A percentile compares a stretch with the other conserved stretches of the same genome.
These are phyloP conservation scores for Fomitopsis pinicola DNA, from an alignment of 1,284 basidiomycete species.

Conservation along the genomic window DNA sequence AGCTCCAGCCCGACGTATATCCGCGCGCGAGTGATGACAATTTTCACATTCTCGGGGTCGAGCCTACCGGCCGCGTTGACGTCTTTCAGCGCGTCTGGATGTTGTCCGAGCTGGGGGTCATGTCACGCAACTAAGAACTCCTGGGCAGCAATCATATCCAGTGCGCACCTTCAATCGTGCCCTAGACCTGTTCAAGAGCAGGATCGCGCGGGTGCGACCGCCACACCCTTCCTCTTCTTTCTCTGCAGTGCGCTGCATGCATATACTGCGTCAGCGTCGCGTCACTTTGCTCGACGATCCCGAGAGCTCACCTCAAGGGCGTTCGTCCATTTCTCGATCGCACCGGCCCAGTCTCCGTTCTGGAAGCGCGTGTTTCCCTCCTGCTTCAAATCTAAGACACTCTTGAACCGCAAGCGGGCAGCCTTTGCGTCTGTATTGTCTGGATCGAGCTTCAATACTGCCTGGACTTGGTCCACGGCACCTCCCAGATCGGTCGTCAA, in stretches of 20 bases:
- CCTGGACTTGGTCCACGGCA: background rate
- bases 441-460: slow-evolving; percentile 13
- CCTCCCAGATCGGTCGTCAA: slow-evolving; percentile 8
- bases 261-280: background rate
- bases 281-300: no score
- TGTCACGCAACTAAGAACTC: background rate
- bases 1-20: slow-evolving; percentile 12
- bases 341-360: slow-evolving; percentile 2
- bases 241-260: no score
- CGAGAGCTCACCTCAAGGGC: background rate
- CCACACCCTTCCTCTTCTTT: no score
- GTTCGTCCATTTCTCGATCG: slow-evolving; percentile 5
- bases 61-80: slow-evolving; percentile 9
- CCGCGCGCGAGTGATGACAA: slow-evolving; percentile 8
- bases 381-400: background rate
- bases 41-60: slow-evolving; percentile 4
- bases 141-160: background rate
- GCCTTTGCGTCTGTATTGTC: slow-evolving; percentile 8
- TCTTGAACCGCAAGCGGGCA: background rate
- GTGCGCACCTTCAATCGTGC: slow-evolving; percentile 9
- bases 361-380: slow-evolving; percentile 7
- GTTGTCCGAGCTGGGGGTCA: slow-evolving; percentile 4
- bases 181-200: background rate
- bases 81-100: slow-evolving; percentile 9
- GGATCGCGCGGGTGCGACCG: no score